These are phyloP conservation scores for Arxiozyma slooffiae DNA, from an alignment of 1,139 yeast species.

Conservation along the genomic window DNA sequence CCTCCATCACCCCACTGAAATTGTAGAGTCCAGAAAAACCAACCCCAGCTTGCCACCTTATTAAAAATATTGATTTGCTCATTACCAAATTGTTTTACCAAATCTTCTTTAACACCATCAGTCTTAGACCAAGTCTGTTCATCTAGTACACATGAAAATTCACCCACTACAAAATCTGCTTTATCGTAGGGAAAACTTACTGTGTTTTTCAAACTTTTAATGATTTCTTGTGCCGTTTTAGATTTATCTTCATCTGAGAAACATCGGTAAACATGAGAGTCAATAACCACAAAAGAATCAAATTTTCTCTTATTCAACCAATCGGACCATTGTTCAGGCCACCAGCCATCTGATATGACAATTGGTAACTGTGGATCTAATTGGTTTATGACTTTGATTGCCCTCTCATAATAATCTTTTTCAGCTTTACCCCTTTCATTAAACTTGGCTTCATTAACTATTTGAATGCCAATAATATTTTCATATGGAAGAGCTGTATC, in stretches of 20 bases:
- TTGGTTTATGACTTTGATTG: constrained; percentile 50
- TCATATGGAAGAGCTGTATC: constrained; percentile 53
- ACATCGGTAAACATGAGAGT: constrained; percentile 79
- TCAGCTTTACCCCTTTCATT: constrained; percentile 45
- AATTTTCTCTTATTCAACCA: constrained; percentile 43
- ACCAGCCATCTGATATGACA: constrained; percentile 89
- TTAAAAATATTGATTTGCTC: constrained; percentile 39
- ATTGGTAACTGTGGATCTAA: constrained; percentile 55
- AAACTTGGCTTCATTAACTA: constrained; percentile 76
- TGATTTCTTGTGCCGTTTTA: constrained; percentile 56
- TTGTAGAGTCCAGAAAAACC: constrained; percentile 85
- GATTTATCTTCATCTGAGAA: constrained; percentile 65
- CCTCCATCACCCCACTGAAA: constrained; percentile 88
- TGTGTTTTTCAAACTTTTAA: constrained; percentile 45
- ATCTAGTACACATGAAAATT: constrained; percentile 81
- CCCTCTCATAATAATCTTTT: constrained; percentile 56
- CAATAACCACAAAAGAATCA: constrained; percentile 58
- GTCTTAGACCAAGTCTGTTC: constrained; percentile 58
- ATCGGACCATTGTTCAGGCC: constrained; percentile 68
- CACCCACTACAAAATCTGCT: constrained; percentile 77
- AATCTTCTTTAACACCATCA: constrained; percentile 30
- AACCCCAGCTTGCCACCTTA: constrained; percentile 51
- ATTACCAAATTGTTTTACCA: constrained; percentile 40
- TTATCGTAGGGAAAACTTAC: constrained; percentile 43
- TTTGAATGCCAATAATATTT: constrained; percentile 71